Base-by-base conservation (phyloP, 345 rosid species). In the Excoecaria agallocha region DNA sequence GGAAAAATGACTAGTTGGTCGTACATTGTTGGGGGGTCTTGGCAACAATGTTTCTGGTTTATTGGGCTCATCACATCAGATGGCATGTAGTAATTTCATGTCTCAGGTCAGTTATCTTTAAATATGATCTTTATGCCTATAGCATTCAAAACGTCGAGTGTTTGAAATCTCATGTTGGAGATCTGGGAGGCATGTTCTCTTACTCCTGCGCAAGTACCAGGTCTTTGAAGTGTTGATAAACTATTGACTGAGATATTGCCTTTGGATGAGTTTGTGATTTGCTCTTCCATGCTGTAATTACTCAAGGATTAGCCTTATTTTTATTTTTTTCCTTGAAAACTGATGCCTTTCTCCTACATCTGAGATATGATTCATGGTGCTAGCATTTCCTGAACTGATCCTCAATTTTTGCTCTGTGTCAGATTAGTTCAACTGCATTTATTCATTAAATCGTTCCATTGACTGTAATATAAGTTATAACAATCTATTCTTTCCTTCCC, bases 1-100 rank as follows among this genome's bases (percentile, higher is more conserved):
- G 61, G 54, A 41, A 66, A 49, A 54, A 22, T 54, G 35, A 65
- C 37, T 71, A 84, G 88, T 71, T 68, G 81, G 85, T 58, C 76
- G 84, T 66, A 82, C 88, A 43, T 69, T 87, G 76, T 69, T 87
- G 70, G 83, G 86, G 37, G 81, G 89, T 79, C 88, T 84, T 68
- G 78, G 69, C 72, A 81, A 81, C 75, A 80, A 69, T 45, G 66
- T 77, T 65, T 81, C 79, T 71, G 74, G 79, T 65, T 79, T 76
- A 41, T 25, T 80, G 66, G 82, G 59, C 73, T 22, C 84, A 54
- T 76, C 83, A 10, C 73, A 16, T 75, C 86, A 85, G 65, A 66
- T 72, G 64, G 66, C 82, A 67, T 74, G 68, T 30, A 74, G 45
- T 56, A 78, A 49, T 77, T 72, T 72, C 67, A 67, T 83, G 80